Evolutionary conservation across 2,329 filamentous ascomycete genomes (phyloP).

Genomic region (Pseudodiploospora longispora): DNA sequence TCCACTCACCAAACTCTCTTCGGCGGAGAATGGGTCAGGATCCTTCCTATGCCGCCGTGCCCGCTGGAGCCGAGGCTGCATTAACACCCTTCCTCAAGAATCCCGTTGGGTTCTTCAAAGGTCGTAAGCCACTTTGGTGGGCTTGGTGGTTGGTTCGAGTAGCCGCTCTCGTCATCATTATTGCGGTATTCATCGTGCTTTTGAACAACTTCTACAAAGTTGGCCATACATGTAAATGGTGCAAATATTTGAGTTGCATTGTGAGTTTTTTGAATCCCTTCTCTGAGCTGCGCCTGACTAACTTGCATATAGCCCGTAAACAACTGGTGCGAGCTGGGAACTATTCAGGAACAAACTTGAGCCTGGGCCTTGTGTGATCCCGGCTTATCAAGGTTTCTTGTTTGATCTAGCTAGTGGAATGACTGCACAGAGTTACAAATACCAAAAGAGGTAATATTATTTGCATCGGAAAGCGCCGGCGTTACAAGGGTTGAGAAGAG

Average conservation of each 20-base stretch:
- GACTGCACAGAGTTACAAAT: no score
- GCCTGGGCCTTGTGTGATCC: neutral
- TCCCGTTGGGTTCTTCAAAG: slow-evolving; percentile 77
- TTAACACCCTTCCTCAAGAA: slow-evolving; percentile 51
- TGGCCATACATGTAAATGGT: slow-evolving; percentile 74
- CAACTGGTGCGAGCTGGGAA: slow-evolving; percentile 56
- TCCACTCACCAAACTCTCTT: slow-evolving; percentile 79
- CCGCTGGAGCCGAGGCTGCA: slow-evolving; percentile 38
- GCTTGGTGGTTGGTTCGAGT: slow-evolving; percentile 87
- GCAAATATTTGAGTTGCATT: slow-evolving; percentile 89
- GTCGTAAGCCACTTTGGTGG: slow-evolving; percentile 92
- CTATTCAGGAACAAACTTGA: slow-evolving; percentile 16
- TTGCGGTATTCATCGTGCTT: slow-evolving; percentile 79
- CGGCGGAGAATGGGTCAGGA: slow-evolving; percentile 65
- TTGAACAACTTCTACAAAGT: slow-evolving; percentile 86
- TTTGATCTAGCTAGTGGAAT: no score
- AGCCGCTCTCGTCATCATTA: slow-evolving; percentile 67
- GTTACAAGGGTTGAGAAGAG: slow-evolving; percentile 14
- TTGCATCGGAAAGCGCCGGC: slow-evolving; percentile 25
- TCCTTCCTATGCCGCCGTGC: slow-evolving; percentile 63
- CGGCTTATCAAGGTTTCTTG: no score
- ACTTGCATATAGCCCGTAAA: slow-evolving; percentile 46
- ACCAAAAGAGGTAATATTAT: slow-evolving; percentile 1
- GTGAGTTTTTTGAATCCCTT: slow-evolving; percentile 45
- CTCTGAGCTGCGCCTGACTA: slow-evolving; percentile 10